phyloP scores from a whole-genome alignment of 2,329 filamentous ascomycete species.

The Aspergillus quadrilineatus region DNA sequence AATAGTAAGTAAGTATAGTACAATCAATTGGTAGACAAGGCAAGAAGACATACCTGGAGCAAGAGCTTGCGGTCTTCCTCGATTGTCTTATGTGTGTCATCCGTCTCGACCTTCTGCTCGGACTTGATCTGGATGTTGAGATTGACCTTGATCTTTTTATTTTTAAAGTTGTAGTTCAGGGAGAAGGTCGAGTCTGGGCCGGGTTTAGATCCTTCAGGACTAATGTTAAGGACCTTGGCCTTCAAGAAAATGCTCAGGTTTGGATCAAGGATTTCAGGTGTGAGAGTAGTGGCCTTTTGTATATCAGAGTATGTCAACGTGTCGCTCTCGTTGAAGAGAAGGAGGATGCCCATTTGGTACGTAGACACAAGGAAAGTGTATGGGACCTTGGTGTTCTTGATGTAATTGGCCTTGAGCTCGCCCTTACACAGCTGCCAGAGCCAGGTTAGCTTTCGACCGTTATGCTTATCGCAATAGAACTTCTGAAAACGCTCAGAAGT shows the following conservation, averaged over 20 bases:
- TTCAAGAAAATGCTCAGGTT: conserved; percentile 85
- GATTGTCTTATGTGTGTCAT: conserved; percentile 98
- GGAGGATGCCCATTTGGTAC: conserved; percentile 93
- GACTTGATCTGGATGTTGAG: conserved; percentile 92
- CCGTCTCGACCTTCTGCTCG: conserved; percentile 93
- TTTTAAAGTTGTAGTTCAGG: conserved; percentile 94
- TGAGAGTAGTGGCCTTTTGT: conserved; percentile 73
- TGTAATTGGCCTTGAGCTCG: conserved; percentile 90
- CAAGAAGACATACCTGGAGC: conserved; percentile 73
- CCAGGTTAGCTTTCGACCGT: conserved; percentile 94
- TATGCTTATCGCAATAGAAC: conserved; percentile 97
- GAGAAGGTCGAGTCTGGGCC: conserved; percentile 75
- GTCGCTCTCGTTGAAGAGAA: conserved; percentile 92
- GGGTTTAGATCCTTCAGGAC: conserved; percentile 70
- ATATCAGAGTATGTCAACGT: conserved; percentile 86
- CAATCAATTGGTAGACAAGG: neutral
- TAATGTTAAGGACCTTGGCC: conserved; percentile 79
- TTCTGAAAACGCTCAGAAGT: conserved; percentile 86
- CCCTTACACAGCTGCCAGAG: conserved; percentile 98
- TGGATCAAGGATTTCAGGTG: conserved; percentile 79
- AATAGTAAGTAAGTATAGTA: conserved; percentile 8
- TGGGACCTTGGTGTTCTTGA: conserved; percentile 82
- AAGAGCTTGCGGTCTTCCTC: conserved; percentile 96
- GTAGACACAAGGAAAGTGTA: conserved; percentile 97
- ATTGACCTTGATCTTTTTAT: conserved; percentile 97